Percentiles rank a stretch among this genome's conserved stretches.
Evolutionary conservation across 164 flowering plant genomes (phyloP).

Genomic region (Taxillus chinensis): DNA sequence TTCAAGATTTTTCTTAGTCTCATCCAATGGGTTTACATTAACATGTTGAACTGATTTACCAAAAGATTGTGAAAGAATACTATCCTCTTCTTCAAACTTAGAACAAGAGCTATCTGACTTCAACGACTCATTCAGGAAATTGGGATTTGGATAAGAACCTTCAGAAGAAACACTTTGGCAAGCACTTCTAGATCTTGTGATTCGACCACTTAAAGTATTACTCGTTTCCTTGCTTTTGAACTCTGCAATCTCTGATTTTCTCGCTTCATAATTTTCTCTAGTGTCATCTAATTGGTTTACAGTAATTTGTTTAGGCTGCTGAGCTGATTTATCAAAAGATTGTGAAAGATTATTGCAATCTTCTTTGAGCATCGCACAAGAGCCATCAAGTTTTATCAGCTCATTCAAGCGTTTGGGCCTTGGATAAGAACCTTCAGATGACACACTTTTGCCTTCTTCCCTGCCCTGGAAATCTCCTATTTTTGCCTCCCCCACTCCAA

Average conservation of each 20-base stretch:
- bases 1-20: constrained; percentile 6
- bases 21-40: constrained; percentile 7
- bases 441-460: no score
- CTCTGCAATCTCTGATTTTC: constrained; percentile 2
- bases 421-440: neutral
- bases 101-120: neutral
- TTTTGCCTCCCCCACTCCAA: neutral
- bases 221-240: constrained; percentile 7
- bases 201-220: constrained; percentile 10
- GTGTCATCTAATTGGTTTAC: constrained; percentile 6
- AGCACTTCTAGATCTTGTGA: constrained; percentile 18
- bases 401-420: neutral
- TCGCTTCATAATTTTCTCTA: constrained; percentile 7
- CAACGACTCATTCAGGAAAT: neutral
- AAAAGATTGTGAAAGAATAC: neutral
- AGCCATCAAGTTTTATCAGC: neutral
- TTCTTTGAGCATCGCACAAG: neutral
- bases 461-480: neutral
- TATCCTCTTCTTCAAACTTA: neutral
- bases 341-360: neutral
- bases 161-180: neutral
- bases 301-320: constrained; percentile 2
- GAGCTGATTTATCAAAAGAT: neutral
- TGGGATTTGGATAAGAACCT: neutral
- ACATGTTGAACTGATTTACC: neutral